Conservation (phyloP, 148 eudicot species). For the Cornus controversa region DNA sequence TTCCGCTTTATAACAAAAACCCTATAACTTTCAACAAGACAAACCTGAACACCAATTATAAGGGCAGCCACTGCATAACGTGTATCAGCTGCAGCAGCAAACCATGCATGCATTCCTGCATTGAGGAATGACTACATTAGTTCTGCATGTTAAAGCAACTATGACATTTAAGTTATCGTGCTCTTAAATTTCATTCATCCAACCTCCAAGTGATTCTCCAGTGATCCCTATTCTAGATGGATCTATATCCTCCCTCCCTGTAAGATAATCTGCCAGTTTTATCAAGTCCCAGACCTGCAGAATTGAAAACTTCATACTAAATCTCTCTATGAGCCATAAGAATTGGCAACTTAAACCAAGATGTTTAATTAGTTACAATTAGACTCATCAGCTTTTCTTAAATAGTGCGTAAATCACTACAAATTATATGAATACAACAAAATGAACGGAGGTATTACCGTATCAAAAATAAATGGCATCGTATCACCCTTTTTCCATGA, state of each 20-base stretch:
- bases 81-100: constrained; percentile 80
- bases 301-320: constrained; percentile 1
- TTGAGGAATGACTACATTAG: constrained; percentile 1
- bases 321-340: background rate
- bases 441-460: constrained; percentile 36
- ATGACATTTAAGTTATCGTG: background rate
- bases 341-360: background rate
- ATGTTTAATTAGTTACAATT: background rate
- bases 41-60: constrained; percentile 94
- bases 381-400: background rate
- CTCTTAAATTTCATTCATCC: constrained; percentile 16
- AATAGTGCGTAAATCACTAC: background rate
- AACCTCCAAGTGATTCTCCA: constrained; percentile 99
- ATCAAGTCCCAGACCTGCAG: constrained; percentile 91
- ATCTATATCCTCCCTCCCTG: constrained; percentile 72
- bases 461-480: constrained; percentile 96
- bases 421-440: background rate
- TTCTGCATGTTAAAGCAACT: background rate
- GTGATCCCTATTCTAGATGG: constrained; percentile 81
- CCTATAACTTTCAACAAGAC: background rate
- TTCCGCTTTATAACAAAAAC: background rate
- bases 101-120: constrained; percentile 99
- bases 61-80: constrained; percentile 90
- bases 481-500: constrained; percentile 90
- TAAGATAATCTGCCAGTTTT: constrained; percentile 85